These are phyloP conservation scores for Teunomyces pallodes DNA, from an alignment of 805 yeast species.

Conservation along the genomic window DNA sequence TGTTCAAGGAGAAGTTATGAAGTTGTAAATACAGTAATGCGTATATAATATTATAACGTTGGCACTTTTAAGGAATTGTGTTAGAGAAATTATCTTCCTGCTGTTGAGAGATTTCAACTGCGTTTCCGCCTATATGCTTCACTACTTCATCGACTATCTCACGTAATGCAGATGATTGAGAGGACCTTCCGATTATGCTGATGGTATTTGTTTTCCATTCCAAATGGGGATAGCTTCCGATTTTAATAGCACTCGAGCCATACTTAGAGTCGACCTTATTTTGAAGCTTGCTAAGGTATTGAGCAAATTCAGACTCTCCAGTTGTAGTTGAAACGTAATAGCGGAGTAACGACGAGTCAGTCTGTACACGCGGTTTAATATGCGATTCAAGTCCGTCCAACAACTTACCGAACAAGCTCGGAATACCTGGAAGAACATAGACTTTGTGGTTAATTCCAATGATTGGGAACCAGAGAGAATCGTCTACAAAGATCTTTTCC, in stretches of 20 bases:
- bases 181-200: slow-evolving; percentile 63
- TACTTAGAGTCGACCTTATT: slow-evolving; percentile 21
- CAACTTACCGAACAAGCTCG: slow-evolving; percentile 62
- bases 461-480: slow-evolving; percentile 79
- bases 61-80: slow-evolving; percentile 1
- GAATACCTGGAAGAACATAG: slow-evolving; percentile 81
- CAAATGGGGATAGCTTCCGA: slow-evolving; percentile 86
- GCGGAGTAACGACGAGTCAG: slow-evolving; percentile 28
- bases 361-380: slow-evolving; percentile 25
- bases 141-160: slow-evolving; percentile 47
- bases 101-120: slow-evolving; percentile 53
- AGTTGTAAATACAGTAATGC: not conserved
- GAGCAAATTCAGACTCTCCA: slow-evolving; percentile 69
- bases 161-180: slow-evolving; percentile 33
- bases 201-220: slow-evolving; percentile 63
- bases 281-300: slow-evolving; percentile 56
- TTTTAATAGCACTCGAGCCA: slow-evolving; percentile 47
- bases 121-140: slow-evolving; percentile 45
- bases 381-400: slow-evolving; percentile 43
- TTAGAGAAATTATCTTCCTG: slow-evolving; percentile 52
- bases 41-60: slow-evolving; percentile 1
- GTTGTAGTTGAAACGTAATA: slow-evolving; percentile 60
- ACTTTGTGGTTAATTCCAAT: slow-evolving; percentile 65
- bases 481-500: slow-evolving; percentile 40
- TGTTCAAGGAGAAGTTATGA: slow-evolving; percentile 58